A percentile compares a stretch with the other conserved stretches of the same genome.
Evolutionary conservation across 2,329 filamentous ascomycete genomes (phyloP).

Genomic region (Colletotrichum sp.): DNA sequence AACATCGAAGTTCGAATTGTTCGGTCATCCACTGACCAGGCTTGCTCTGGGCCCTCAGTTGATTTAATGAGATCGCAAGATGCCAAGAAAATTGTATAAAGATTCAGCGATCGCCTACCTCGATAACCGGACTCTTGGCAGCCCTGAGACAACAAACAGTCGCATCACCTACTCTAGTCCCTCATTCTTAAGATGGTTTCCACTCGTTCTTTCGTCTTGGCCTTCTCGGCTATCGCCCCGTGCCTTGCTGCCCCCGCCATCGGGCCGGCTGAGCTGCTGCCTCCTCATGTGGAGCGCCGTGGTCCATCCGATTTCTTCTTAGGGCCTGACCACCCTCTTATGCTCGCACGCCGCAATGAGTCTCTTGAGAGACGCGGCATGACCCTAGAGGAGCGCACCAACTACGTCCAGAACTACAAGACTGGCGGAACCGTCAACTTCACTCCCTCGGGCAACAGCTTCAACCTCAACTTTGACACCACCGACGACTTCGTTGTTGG

Average conservation of each 20-base stretch:
- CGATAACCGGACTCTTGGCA: neutral
- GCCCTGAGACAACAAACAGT: neutral
- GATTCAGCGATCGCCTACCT: neutral
- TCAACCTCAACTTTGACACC: conserved; percentile 21
- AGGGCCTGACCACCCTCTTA: neutral
- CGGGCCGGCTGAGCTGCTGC: neutral
- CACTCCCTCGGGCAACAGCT: conserved; percentile 13
- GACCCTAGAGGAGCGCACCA: conserved; percentile 1
- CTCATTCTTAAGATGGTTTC: neutral
- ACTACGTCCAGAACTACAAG: conserved; percentile 23
- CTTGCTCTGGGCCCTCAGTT: too few species aligned
- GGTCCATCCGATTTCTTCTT: neutral
- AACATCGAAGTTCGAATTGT: too few species aligned
- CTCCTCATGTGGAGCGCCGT: neutral
- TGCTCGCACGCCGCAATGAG: neutral
- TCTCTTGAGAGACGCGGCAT: neutral
- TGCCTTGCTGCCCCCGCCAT: neutral
- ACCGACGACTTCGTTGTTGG: conserved; percentile 23
- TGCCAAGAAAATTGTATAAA: neutral
- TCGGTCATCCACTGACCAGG: too few species aligned
- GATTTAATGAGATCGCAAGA: neutral
- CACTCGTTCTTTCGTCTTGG: neutral
- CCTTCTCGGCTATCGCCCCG: conserved; percentile 28
- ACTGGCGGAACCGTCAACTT: conserved; percentile 22
- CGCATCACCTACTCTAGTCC: too few species aligned